Evolutionary conservation across 352 stramenopile genomes (phyloP), one percentile per base, ranked within the genome.

Genomic region (Pythium insidiosum): DNA sequence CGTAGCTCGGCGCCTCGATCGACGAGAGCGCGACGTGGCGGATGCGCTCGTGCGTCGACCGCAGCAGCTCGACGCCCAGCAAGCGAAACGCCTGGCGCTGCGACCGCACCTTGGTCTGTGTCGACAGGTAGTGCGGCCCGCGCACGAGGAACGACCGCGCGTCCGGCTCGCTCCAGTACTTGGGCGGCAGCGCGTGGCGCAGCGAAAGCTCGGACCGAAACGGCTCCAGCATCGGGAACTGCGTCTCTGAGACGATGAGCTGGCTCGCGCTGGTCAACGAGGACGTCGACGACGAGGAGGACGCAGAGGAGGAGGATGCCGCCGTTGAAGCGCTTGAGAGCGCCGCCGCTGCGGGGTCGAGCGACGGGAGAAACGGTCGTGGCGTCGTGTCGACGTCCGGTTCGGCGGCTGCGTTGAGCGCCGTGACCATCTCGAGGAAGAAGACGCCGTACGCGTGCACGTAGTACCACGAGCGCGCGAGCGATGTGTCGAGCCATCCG

Each of bases 151-250:
- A 89, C 18, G 66, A 68, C 5, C 49, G 49, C 5, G 73, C 77
- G 19, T 62, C 68, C 1, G 80, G 80, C n/a, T 92, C 80, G 49
- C 74, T 88, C 80, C 80, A 92, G 45, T 76, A 89, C 43, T 89
- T 86, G 7, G 76, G 83, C 7, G 73, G 54, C 10, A 89, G 48
- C 0, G 61, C 58, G 28, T 85, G 55, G 23, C 72, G 41, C 7
- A 87, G 41, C 6, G 66, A 58, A 16, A 86, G 48, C 25, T 86
- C 73, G 1, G 71, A 85, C n/a, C 71, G 73, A 50, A 73, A 89
- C 3, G 57, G 60, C 19, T 84, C 72, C 0, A 85, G 60, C 48
- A 84, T 65, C 1, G 63, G 58, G 15, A 81, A 69, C 38, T 71
- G 50, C n/a, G 66, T 68, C 50, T 84, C 74, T 1, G 66, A 81